These are phyloP conservation scores for Penicillium nordicum DNA, from an alignment of 2,329 filamentous ascomycete species.

Conservation along the genomic window DNA sequence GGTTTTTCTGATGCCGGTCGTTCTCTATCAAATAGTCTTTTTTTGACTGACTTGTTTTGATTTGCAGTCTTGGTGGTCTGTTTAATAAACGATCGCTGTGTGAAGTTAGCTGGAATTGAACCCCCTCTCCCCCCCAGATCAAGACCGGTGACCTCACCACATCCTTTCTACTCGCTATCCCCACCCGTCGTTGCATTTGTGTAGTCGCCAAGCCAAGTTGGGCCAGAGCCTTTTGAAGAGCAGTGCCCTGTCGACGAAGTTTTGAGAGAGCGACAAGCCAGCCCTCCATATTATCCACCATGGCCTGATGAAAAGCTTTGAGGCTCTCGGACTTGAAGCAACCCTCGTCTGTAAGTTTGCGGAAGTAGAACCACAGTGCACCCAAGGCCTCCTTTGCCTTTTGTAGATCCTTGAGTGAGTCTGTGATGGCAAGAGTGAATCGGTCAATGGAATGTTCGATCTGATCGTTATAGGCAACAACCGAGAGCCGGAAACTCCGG, in stretches of 20 bases:
- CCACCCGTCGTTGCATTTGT: constrained; percentile 83
- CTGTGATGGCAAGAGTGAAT: constrained; percentile 71
- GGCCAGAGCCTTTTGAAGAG: constrained; percentile 65
- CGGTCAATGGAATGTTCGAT: constrained; percentile 86
- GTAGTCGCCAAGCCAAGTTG: constrained; percentile 73
- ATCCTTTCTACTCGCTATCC: constrained; percentile 72
- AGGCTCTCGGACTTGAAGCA: constrained; percentile 60
- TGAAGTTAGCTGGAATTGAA: constrained; percentile 3
- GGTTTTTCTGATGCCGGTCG: constrained; percentile 27
- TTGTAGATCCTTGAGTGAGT: constrained; percentile 72
- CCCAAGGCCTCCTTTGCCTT: constrained; percentile 73
- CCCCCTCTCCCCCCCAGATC: not conserved
- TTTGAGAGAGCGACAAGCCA: constrained; percentile 80
- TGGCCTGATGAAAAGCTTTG: constrained; percentile 75
- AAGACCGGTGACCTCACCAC: constrained; percentile 54
- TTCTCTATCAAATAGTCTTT: constrained; percentile 24
- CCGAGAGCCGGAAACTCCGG: constrained; percentile 72
- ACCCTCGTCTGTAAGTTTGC: constrained; percentile 59
- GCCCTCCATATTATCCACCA: constrained; percentile 88
- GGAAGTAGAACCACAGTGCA: constrained; percentile 73
- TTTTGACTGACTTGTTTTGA: constrained; percentile 24
- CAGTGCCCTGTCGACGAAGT: constrained; percentile 68
- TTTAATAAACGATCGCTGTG: constrained; percentile 24
- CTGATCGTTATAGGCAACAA: constrained; percentile 81
- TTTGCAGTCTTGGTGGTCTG: constrained; percentile 2